phyloP scores from a whole-genome alignment of 2,329 filamentous ascomycete species.

The Fusarium algeriense region DNA sequence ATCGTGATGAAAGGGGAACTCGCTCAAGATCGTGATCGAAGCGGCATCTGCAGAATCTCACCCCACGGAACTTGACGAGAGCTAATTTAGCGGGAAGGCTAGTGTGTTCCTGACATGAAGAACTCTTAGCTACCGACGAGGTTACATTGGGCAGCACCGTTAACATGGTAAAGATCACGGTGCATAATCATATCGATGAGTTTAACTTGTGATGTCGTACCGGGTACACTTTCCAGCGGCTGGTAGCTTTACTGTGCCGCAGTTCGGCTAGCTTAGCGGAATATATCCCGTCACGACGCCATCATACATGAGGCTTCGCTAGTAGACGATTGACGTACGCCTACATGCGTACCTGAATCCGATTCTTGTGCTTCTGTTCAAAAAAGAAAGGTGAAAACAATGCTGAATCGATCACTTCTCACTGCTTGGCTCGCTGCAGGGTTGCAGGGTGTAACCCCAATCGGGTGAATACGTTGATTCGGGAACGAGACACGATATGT shows the following conservation, averaged over 20 bases:
- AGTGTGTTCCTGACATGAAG: constrained; percentile 9
- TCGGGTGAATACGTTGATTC: neutral
- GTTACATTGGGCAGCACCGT: neutral
- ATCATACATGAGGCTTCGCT: neutral
- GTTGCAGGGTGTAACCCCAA: neutral
- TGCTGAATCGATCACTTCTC: neutral
- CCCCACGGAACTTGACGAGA: neutral
- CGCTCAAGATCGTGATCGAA: neutral
- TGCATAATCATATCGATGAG: neutral
- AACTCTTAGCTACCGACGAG: neutral
- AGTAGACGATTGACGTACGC: neutral
- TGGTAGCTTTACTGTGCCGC: neutral
- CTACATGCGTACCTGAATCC: neutral
- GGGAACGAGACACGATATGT: constrained; percentile 7
- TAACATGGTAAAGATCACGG: neutral
- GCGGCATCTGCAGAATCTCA: neutral
- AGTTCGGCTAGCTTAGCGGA: neutral
- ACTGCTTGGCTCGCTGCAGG: neutral
- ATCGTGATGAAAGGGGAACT: neutral
- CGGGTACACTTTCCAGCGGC: neutral
- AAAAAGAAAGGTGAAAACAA: neutral
- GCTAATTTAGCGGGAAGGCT: constrained; percentile 1
- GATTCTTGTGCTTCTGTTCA: neutral
- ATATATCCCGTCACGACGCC: neutral
- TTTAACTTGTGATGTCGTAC: neutral